These are phyloP conservation scores for Lignosus rhinocerotis DNA, from an alignment of 1,284 basidiomycete species.

Conservation along the genomic window DNA sequence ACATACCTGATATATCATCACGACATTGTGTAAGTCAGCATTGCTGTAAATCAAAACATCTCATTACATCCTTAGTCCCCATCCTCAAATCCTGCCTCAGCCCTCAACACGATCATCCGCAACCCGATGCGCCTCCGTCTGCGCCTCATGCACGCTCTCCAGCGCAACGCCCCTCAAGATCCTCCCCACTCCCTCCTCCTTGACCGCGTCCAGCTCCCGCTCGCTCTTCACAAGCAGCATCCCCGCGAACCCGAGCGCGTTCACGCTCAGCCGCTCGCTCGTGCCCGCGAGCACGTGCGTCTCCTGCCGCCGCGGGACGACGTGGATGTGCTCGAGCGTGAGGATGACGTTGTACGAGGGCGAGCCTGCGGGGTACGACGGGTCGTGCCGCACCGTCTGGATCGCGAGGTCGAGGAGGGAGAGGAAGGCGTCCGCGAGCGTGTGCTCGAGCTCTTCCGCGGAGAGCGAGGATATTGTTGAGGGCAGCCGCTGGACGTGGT, in stretches of 20 bases:
- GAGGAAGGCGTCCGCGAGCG: slow-evolving; percentile 68
- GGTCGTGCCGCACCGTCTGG: slow-evolving; percentile 70
- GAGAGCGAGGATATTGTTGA: slow-evolving; percentile 45
- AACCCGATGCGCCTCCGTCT: slow-evolving; percentile 28
- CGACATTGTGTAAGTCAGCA: no score
- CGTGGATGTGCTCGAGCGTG: slow-evolving; percentile 80
- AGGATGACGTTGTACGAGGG: slow-evolving; percentile 85
- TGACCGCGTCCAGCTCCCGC: slow-evolving; percentile 67
- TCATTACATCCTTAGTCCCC: no score
- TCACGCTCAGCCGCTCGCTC: slow-evolving; percentile 65
- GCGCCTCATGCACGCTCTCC: slow-evolving; percentile 62
- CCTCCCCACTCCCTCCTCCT: slow-evolving; percentile 56
- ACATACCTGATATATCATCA: no score
- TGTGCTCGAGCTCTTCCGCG: slow-evolving; percentile 50
- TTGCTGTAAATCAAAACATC: no score
- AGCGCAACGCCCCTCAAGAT: slow-evolving; percentile 65
- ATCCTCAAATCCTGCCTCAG: background rate
- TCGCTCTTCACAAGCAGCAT: slow-evolving; percentile 83
- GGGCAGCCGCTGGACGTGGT: slow-evolving; percentile 73
- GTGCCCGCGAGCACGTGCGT: slow-evolving; percentile 49
- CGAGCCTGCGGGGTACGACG: slow-evolving; percentile 56
- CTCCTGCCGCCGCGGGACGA: slow-evolving; percentile 75
- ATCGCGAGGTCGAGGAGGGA: slow-evolving; percentile 77
- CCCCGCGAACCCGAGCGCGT: slow-evolving; percentile 86
- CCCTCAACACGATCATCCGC: slow-evolving; percentile 9